These are phyloP conservation scores for Eudorina sp. DNA, from an alignment of 139 green algal genomes.

Conservation along the genomic window DNA sequence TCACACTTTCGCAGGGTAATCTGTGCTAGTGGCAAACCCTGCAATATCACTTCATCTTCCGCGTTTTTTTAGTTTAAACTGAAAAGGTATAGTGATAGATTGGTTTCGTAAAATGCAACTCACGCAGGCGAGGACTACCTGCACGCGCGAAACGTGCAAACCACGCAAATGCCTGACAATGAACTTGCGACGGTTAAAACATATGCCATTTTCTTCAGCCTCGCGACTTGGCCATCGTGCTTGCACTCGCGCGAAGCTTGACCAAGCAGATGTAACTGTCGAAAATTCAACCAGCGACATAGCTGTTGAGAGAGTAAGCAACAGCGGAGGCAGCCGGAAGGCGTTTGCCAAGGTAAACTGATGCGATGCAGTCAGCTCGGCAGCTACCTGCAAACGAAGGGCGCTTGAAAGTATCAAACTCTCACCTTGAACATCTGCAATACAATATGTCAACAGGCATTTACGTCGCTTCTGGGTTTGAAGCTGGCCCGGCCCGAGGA, in stretches of 20 bases:
- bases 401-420: not conserved
- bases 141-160: no score
- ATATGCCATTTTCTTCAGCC: no score
- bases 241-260: not conserved
- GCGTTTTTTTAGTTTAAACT: no score
- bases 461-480: conserved; percentile 47
- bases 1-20: no score
- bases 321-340: conserved; percentile 52
- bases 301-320: conserved; percentile 45
- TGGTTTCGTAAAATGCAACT: no score
- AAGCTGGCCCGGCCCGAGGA: conserved; percentile 45
- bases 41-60: no score
- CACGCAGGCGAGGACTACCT: no score
- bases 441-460: conserved; percentile 49
- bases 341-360: conserved; percentile 54
- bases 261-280: not conserved
- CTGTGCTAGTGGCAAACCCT: no score
- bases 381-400: not conserved
- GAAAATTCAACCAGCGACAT: conserved; percentile 9
- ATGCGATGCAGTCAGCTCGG: not conserved
- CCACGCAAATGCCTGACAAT: no score
- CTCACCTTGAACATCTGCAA: not conserved
- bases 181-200: no score
- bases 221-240: not conserved
- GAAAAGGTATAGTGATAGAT: no score